Evolutionary conservation across 1,284 basidiomycete species (phyloP).

Genomic region (Mrakiaceae sp.): DNA sequence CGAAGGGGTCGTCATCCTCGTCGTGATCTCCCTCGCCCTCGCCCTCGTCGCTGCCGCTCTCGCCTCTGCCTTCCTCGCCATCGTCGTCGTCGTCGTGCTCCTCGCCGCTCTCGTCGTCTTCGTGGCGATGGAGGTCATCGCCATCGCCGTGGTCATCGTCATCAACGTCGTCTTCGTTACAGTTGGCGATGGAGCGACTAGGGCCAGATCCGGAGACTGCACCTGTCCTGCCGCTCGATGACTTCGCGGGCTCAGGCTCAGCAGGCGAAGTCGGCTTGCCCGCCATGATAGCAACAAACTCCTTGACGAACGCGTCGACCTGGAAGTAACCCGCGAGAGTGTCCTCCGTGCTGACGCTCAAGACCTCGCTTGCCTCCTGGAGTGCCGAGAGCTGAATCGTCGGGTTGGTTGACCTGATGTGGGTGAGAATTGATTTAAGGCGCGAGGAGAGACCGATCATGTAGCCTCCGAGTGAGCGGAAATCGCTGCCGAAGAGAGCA

Average conservation of each 20-base stretch:
- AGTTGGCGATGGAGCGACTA: no score
- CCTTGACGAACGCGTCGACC: constrained; percentile 80
- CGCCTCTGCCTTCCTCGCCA: constrained; percentile 25
- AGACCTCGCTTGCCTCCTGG: constrained; percentile 86
- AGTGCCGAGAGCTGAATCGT: constrained; percentile 76
- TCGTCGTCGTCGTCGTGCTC: constrained; percentile 31
- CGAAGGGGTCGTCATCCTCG: constrained; percentile 15
- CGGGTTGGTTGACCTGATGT: constrained; percentile 71
- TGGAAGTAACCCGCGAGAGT: constrained; percentile 90
- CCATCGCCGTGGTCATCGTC: not conserved
- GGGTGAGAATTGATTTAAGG: constrained; percentile 77
- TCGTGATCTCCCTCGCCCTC: constrained; percentile 48
- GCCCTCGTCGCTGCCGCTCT: constrained; percentile 37
- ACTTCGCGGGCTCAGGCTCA: constrained; percentile 18
- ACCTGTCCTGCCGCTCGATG: not conserved
- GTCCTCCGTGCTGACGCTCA: constrained; percentile 95
- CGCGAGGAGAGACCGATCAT: constrained; percentile 77
- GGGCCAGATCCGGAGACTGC: no score
- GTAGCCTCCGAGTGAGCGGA: constrained; percentile 60
- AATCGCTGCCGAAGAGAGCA: constrained; percentile 39
- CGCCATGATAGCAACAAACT: constrained; percentile 82
- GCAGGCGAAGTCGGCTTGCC: constrained; percentile 44
- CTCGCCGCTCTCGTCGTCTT: constrained; percentile 20
- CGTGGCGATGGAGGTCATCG: not conserved
- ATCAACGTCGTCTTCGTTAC: no score